Conservation (phyloP, 2,329 filamentous ascomycete species). For the Dothideomycetes sp. region DNA sequence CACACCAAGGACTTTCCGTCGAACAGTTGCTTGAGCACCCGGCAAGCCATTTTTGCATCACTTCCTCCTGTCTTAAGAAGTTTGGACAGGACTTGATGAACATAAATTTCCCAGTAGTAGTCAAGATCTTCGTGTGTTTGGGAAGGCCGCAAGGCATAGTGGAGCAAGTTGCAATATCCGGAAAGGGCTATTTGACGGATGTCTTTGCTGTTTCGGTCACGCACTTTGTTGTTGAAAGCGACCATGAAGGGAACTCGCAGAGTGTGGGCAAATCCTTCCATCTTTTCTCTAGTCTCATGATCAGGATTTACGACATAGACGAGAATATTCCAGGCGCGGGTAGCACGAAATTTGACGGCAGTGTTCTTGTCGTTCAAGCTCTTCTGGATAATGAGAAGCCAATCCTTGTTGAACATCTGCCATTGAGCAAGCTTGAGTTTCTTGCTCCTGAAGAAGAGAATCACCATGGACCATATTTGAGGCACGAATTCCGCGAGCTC, state of each 20-base stretch:
- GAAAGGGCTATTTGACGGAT: conserved; percentile 53
- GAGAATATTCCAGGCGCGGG: conserved; percentile 77
- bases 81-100: conserved; percentile 54
- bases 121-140: conserved; percentile 59
- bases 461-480: conserved; percentile 78
- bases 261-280: conserved; percentile 51
- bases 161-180: conserved; percentile 70
- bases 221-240: conserved; percentile 52
- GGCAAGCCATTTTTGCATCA: conserved; percentile 52
- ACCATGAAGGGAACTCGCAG: conserved; percentile 58
- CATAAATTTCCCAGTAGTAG: conserved; percentile 66
- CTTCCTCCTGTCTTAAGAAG: conserved; percentile 42
- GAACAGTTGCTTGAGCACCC: conserved; percentile 65
- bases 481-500: conserved; percentile 51
- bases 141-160: conserved; percentile 70
- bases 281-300: conserved; percentile 43
- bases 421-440: conserved; percentile 54
- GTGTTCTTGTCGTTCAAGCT: conserved; percentile 76
- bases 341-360: conserved; percentile 63
- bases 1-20: conserved; percentile 53
- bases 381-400: conserved; percentile 68
- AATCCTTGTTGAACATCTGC: conserved; percentile 58
- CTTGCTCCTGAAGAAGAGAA: conserved; percentile 62
- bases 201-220: conserved; percentile 38
- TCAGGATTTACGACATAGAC: conserved; percentile 64